These are phyloP conservation scores for Tephrocybe sp. DNA, from an alignment of 768 basidiomycete species.

Conservation along the genomic window DNA sequence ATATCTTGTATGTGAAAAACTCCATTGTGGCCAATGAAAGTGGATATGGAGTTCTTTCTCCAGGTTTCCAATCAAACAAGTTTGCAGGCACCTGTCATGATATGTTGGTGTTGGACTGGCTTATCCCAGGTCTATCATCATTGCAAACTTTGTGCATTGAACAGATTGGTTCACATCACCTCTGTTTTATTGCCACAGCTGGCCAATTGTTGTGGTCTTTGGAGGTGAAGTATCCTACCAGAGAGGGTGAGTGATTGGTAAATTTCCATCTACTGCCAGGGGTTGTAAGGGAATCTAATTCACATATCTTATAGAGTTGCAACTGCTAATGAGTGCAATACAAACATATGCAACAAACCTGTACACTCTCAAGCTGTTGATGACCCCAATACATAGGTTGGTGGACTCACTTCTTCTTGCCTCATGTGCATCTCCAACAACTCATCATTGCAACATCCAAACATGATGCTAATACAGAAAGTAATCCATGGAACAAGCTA, in stretches of 20 bases:
- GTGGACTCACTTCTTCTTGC: background rate
- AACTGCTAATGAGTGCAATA: conserved; percentile 5
- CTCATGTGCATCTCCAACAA: background rate
- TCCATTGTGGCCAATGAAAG: background rate
- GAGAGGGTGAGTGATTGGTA: conserved; percentile 1
- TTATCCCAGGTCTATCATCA: conserved; percentile 8
- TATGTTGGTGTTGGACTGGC: conserved; percentile 6
- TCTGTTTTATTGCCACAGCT: background rate
- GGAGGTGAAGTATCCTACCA: background rate
- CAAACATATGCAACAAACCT: conserved; percentile 1
- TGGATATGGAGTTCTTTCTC: background rate
- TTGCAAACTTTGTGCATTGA: conserved; percentile 4
- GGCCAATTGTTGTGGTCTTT: conserved; percentile 4
- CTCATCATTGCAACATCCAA: background rate
- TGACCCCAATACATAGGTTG: background rate
- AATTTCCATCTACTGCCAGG: background rate
- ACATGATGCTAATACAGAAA: background rate
- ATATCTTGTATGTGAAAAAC: conserved; percentile 3
- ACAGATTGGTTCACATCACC: background rate
- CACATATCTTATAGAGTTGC: background rate
- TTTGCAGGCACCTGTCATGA: background rate
- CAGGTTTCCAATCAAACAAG: conserved; percentile 1
- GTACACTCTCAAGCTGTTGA: conserved; percentile 1
- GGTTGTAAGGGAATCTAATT: too few relatives aligned
- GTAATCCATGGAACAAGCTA: conserved; percentile 4